These are phyloP conservation scores for Hypoxylon sp. DNA, from an alignment of 2,329 filamentous ascomycete genomes.

Conservation along the genomic window DNA sequence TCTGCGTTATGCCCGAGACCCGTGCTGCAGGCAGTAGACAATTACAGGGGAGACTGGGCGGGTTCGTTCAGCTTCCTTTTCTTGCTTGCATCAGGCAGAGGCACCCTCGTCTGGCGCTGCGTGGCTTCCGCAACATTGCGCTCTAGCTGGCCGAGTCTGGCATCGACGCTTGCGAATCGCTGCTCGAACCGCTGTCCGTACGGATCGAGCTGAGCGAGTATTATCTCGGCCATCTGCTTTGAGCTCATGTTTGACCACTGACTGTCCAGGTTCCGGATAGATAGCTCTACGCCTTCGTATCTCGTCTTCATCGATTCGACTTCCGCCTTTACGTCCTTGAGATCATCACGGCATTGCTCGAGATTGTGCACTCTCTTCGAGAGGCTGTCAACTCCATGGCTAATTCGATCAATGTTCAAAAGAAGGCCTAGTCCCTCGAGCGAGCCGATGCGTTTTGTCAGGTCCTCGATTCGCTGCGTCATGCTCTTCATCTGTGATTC, in stretches of 20 bases:
- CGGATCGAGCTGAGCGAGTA: slow-evolving; percentile 48
- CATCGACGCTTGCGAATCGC: slow-evolving; percentile 7
- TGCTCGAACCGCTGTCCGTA: slow-evolving; percentile 17
- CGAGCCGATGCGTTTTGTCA: slow-evolving; percentile 8
- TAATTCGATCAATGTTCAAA: slow-evolving; percentile 4
- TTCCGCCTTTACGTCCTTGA: slow-evolving; percentile 37
- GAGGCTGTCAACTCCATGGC: slow-evolving; percentile 8
- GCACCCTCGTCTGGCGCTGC: neutral
- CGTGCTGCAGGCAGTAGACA: slow-evolving; percentile 13
- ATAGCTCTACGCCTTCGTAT: slow-evolving; percentile 47
- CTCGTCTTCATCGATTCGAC: slow-evolving; percentile 42
- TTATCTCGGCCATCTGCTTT: slow-evolving; percentile 50
- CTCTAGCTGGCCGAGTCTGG: neutral
- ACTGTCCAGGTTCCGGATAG: slow-evolving; percentile 51
- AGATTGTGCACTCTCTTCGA: slow-evolving; percentile 9
- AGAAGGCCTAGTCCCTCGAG: slow-evolving; percentile 19
- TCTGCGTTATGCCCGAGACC: neutral
- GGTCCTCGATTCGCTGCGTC: neutral
- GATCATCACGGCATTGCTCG: slow-evolving; percentile 2
- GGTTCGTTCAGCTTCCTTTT: slow-evolving; percentile 26
- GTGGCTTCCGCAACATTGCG: slow-evolving; percentile 1
- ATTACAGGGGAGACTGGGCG: slow-evolving; percentile 1
- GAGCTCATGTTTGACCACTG: slow-evolving; percentile 61
- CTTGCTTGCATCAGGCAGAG: slow-evolving; percentile 10
- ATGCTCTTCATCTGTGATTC: slow-evolving; percentile 1